Evolutionary conservation across 192 early-diverging fungal species (phyloP).

Genomic region (Chytriomyces sp.): DNA sequence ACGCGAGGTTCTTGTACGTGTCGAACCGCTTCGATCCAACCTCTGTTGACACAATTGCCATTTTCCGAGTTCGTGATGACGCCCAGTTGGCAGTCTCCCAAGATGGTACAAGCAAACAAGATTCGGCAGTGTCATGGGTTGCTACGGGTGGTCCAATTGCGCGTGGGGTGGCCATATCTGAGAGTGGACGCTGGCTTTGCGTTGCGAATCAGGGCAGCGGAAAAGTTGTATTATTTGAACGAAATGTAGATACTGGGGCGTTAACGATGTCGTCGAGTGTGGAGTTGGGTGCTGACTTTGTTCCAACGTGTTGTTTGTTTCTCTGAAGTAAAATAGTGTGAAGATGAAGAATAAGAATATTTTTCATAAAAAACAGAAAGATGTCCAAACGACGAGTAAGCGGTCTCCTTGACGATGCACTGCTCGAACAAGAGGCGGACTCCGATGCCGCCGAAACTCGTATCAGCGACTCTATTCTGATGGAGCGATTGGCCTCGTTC

Average conservation of each 20-base stretch:
- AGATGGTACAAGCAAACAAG: no score
- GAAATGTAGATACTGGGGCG: background rate
- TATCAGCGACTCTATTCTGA: background rate
- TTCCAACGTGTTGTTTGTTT: background rate
- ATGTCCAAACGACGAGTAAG: constrained; percentile 69
- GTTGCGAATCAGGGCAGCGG: background rate
- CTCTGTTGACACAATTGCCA: constrained; percentile 3
- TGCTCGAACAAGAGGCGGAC: constrained; percentile 60
- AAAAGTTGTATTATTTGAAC: background rate
- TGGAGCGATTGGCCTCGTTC: constrained; percentile 11
- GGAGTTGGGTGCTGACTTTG: background rate
- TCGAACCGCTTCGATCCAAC: constrained; percentile 7
- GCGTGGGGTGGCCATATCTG: no score
- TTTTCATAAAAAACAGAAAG: background rate
- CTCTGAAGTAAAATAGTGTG: background rate
- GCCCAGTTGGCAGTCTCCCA: background rate
- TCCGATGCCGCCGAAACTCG: background rate
- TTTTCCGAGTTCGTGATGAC: background rate
- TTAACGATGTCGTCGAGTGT: background rate
- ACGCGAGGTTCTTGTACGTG: constrained; percentile 18
- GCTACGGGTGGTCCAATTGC: no score
- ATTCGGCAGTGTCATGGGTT: no score
- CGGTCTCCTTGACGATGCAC: constrained; percentile 94
- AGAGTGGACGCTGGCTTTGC: background rate
- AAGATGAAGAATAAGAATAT: background rate